Conservation (phyloP, 352 stramenopile genomes). For the Globisporangium polare region DNA sequence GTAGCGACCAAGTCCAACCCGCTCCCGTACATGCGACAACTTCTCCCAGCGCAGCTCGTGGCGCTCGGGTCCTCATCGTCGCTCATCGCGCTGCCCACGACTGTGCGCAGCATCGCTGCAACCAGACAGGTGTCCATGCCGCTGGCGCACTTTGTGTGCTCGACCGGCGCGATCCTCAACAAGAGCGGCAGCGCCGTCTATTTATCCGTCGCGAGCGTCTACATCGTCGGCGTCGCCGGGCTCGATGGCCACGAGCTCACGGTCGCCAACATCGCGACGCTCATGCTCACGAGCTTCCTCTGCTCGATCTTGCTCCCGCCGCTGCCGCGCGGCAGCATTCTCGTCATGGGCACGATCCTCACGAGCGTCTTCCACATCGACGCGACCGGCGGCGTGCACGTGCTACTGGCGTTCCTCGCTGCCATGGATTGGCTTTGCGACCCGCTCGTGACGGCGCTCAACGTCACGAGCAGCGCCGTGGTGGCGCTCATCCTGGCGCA, state of each 20-base stretch:
- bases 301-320: conserved; percentile 35
- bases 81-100: conserved; percentile 45
- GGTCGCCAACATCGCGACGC: conserved; percentile 20
- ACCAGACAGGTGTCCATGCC: conserved; percentile 52
- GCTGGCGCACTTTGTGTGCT: conserved; percentile 55
- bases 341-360: conserved; percentile 37
- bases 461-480: conserved; percentile 48
- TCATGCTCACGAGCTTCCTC: conserved; percentile 38
- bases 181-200: conserved; percentile 63
- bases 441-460: conserved; percentile 47
- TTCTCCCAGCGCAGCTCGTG: conserved; percentile 46
- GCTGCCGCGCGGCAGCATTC: conserved; percentile 33
- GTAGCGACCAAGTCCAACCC: conserved; percentile 46
- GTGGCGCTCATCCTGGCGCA: conserved; percentile 47
- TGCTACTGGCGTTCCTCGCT: conserved; percentile 37
- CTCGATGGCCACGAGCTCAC: conserved; percentile 23
- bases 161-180: conserved; percentile 41
- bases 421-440: conserved; percentile 57
- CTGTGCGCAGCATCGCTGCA: conserved; percentile 42
- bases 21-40: conserved; percentile 37
- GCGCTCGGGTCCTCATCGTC: conserved; percentile 47
- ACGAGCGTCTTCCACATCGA: conserved; percentile 40
- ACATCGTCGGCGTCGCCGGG: conserved; percentile 28
- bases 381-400: conserved; percentile 14
- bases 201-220: conserved; percentile 41